phyloP scores from a whole-genome alignment of 495 filamentous ascomycete genomes.

The Penicillium lividum region DNA sequence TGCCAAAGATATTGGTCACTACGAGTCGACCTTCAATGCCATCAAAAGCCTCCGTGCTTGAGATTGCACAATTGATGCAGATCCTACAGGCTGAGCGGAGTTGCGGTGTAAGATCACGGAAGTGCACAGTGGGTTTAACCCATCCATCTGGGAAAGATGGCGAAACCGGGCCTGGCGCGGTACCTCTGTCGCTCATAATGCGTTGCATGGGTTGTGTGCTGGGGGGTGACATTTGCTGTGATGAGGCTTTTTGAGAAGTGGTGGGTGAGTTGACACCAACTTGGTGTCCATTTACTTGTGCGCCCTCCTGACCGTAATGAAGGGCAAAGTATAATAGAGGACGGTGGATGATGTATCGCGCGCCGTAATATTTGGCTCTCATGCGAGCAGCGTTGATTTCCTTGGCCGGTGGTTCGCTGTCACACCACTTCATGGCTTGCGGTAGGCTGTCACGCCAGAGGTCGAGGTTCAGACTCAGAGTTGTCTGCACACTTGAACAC shows the following conservation, averaged over 20 bases:
- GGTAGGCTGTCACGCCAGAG: constrained; percentile 50
- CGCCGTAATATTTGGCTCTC: constrained; percentile 93
- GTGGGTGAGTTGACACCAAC: constrained; percentile 37
- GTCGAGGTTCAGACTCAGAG: constrained; percentile 52
- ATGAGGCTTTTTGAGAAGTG: constrained; percentile 26
- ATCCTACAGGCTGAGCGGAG: constrained; percentile 53
- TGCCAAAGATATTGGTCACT: constrained; percentile 93
- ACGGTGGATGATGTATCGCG: constrained; percentile 83
- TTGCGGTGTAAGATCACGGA: constrained; percentile 37
- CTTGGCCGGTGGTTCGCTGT: constrained; percentile 61
- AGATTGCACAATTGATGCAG: constrained; percentile 73
- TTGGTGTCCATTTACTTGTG: constrained; percentile 18
- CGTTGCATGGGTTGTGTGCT: constrained; percentile 35
- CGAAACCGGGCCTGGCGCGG: constrained; percentile 7
- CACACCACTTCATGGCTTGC: constrained; percentile 60
- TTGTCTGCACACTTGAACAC: constrained; percentile 38
- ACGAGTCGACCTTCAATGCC: constrained; percentile 67
- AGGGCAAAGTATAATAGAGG: constrained; percentile 72
- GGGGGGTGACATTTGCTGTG: constrained; percentile 36
- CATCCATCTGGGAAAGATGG: constrained; percentile 15
- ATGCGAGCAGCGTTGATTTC: constrained; percentile 85
- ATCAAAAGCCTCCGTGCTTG: constrained; percentile 86
- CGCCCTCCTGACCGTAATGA: constrained; percentile 45
- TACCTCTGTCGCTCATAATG: constrained; percentile 40
- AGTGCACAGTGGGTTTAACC: constrained; percentile 18